Evolutionary conservation across 2,329 filamentous ascomycete genomes (phyloP), one percentile per base, ranked within the genome.

Genomic region (Lecanicillium sp.): DNA sequence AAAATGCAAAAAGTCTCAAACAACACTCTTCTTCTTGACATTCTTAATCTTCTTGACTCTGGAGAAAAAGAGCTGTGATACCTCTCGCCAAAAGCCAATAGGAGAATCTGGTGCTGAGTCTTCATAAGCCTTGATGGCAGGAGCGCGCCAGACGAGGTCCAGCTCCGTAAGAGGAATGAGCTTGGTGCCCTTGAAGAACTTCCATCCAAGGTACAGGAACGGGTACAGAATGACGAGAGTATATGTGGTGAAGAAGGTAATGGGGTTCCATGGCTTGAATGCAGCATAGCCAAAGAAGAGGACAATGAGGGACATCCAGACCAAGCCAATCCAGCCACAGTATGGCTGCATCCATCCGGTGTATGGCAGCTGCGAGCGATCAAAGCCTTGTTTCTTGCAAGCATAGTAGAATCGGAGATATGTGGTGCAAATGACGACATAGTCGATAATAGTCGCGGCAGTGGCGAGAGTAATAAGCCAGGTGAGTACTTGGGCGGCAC

Each of bases 401-500:
- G 75, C 75, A 22, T 64, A 64, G 59, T 74, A 70, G 60, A 76
- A 80, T 50, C 60, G 68, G 43, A 78, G 59, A 54, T 75, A 79
- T 8, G 72, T 78, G 15, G 70, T 53, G 35, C 59, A 62, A 60
- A 78, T 77, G 46, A 65, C 59, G 44, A 73, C 63, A 50, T 68
- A 73, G 52, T 71, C 67, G 51, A 74, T 66, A 4, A 66, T 51
- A 28, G 63, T 63, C n/a, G 60, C 65, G 3, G 64, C 68, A 3
- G 65, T 69, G 33, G 69, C 59, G 3, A 74, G 54, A 35, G 60
- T 65, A 33, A 64, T 45, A 42, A 75, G 56, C 57, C 64, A 72
- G 12, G 44, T 67, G 8, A 72, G 52, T 1, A 62, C 63, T 29
- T 58, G 48, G 0, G 60, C 51, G 0, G 65, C 66, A 27, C 57